Evolutionary conservation across 495 filamentous ascomycete genomes (phyloP).

Genomic region (Bombardia bombarda): DNA sequence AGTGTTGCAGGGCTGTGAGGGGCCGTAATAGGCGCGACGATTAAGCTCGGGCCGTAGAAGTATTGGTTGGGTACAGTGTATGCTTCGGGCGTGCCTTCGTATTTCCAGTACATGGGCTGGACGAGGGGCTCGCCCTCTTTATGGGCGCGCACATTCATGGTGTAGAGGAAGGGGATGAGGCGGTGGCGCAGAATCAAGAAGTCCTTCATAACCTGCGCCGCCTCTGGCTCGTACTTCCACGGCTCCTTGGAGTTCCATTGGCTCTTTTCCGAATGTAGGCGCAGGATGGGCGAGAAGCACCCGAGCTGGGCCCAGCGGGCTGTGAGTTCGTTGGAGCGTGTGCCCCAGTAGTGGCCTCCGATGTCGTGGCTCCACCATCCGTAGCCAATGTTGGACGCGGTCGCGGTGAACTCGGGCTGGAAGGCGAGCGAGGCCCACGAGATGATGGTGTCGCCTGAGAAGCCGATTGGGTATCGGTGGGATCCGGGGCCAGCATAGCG

Average conservation of each 20-base stretch:
- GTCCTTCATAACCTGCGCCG: constrained; percentile 32
- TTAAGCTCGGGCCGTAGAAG: constrained; percentile 43
- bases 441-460: constrained; percentile 50
- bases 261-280: constrained; percentile 46
- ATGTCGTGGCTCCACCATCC: constrained; percentile 62
- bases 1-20: constrained; percentile 32
- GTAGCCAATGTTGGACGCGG: constrained; percentile 55
- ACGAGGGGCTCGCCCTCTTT: constrained; percentile 40
- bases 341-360: constrained; percentile 47
- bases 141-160: constrained; percentile 40
- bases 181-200: constrained; percentile 44
- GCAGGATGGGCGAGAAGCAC: constrained; percentile 48
- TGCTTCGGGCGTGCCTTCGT: constrained; percentile 38
- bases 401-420: constrained; percentile 56
- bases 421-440: constrained; percentile 51
- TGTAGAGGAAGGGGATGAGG: constrained; percentile 50
- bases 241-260: constrained; percentile 50
- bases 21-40: constrained; percentile 45
- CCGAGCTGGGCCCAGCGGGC: constrained; percentile 53
- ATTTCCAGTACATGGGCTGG: constrained; percentile 54
- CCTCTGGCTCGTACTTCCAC: constrained; percentile 41
- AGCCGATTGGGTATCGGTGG: constrained; percentile 54
- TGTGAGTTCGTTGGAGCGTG: constrained; percentile 44
- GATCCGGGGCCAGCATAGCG: constrained; percentile 51
- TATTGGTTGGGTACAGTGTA: constrained; percentile 47